These are phyloP conservation scores for Phylloboletellus chloephorus DNA, from an alignment of 1,284 basidiomycete genomes.

Conservation along the genomic window DNA sequence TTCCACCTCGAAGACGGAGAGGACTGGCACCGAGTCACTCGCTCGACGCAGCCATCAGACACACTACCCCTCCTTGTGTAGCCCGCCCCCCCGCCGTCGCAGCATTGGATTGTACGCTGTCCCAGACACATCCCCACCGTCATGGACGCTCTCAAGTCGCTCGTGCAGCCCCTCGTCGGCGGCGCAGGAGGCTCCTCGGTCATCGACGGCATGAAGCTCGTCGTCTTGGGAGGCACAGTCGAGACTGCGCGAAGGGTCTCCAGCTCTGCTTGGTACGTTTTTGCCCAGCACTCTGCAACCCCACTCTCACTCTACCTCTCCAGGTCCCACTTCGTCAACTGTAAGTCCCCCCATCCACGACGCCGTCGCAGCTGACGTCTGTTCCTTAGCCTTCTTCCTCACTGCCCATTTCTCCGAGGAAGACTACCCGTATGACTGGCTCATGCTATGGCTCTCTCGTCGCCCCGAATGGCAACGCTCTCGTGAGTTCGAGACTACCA, in stretches of 20 bases:
- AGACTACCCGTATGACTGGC: slow-evolving; percentile 79
- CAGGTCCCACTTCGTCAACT: slow-evolving; percentile 78
- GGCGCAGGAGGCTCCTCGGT: slow-evolving; percentile 67
- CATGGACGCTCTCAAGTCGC: slow-evolving; percentile 78
- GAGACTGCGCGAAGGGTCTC: slow-evolving; percentile 77
- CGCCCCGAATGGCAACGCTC: slow-evolving; percentile 79
- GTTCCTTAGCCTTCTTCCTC: slow-evolving; percentile 67
- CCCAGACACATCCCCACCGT: slow-evolving; percentile 18
- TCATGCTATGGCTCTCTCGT: slow-evolving; percentile 77
- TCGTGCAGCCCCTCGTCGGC: slow-evolving; percentile 74
- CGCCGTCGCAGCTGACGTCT: slow-evolving; percentile 10
- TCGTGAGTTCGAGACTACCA: slow-evolving; percentile 79
- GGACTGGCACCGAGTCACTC: too few relatives aligned
- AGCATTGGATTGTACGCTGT: slow-evolving; percentile 31
- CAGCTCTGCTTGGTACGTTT: slow-evolving; percentile 66
- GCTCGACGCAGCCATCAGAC: too few relatives aligned
- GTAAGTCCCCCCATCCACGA: slow-evolving; percentile 41
- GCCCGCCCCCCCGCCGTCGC: slow-evolving; percentile 14
- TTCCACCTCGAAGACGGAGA: slow-evolving; percentile 13
- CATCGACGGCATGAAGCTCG: slow-evolving; percentile 81
- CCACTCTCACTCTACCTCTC: slow-evolving; percentile 11
- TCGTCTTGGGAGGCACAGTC: slow-evolving; percentile 78
- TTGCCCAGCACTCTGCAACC: neutral
- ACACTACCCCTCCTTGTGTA: too few relatives aligned
- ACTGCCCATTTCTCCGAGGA: slow-evolving; percentile 82